Base-by-base conservation (phyloP, 2,329 filamentous ascomycete genomes). In the Aspergillus brunneoviolaceus region DNA sequence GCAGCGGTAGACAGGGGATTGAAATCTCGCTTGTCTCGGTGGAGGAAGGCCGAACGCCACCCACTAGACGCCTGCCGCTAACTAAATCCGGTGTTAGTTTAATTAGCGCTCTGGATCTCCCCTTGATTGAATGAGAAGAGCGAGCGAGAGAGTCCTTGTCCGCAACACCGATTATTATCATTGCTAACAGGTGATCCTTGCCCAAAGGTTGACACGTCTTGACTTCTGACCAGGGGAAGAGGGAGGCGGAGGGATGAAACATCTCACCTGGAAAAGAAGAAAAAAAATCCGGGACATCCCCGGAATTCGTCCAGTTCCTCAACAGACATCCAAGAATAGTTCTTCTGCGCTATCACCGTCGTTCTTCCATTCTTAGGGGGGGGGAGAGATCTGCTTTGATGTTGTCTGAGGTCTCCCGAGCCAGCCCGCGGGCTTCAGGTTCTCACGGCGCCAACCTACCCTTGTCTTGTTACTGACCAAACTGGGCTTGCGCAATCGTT, bases 11-110 rank as follows among this genome's bases (percentile, higher is more conserved):
- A 29, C 49, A 51, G 50, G 54, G 49, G 50, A 57, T 64, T 57
- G 64, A 68, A 68, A 69, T 67, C 65, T 69, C 65, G 63, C 67
- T 69, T 64, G 61, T 59, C 58, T 63, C 56, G 56, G 62, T 61
- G 61, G 55, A 45, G 62, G 56, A 51, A 58, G 64, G 53, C 52
- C 54, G 52, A 50, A 55, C 48, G 62, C 65, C 64, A 67, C 65
- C 39, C 62, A 55, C 63, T 58, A 60, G 57, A 51, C 54, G 45
- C 45, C 42, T 35, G 11, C 21, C 16, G 21, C 62, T 64, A 64
- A 56, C 60, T 50, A 12, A 5, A 56, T 57, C 35, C 33, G 45
- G 51, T 25, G 12, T 23, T 64, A 63, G 61, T 66, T 65, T 66
- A 51, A 66, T 66, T 61, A 60, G 35, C 50, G 58, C 42, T 33